These are phyloP conservation scores for Zopfia rhizophila DNA, from an alignment of 2,329 filamentous ascomycete genomes.

Conservation along the genomic window DNA sequence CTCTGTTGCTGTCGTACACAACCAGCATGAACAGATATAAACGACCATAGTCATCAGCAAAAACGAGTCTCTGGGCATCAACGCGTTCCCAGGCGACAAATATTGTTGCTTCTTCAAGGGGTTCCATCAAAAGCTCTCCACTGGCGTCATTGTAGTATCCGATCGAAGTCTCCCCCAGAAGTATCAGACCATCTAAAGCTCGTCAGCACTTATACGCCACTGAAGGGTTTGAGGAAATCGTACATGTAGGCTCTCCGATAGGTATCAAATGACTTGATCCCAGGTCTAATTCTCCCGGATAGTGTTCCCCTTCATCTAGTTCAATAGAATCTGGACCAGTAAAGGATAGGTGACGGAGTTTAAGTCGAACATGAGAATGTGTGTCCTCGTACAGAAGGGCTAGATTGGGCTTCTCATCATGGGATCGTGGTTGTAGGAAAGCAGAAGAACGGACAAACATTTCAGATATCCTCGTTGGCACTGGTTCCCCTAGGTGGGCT, in stretches of 20 bases:
- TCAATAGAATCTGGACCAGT: slow-evolving; percentile 62
- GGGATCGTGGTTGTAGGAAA: slow-evolving; percentile 68
- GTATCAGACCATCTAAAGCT: slow-evolving; percentile 52
- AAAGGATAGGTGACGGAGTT: slow-evolving; percentile 66
- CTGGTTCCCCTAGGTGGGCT: slow-evolving; percentile 69
- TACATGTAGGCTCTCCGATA: slow-evolving; percentile 65
- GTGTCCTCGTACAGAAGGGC: slow-evolving; percentile 74
- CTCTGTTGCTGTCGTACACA: slow-evolving; percentile 70
- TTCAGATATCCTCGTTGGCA: slow-evolving; percentile 71
- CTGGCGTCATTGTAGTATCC: slow-evolving; percentile 85
- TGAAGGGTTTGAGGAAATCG: slow-evolving; percentile 60
- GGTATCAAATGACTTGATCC: slow-evolving; percentile 72
- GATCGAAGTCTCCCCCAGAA: slow-evolving; percentile 72
- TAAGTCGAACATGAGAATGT: slow-evolving; percentile 64
- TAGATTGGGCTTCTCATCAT: slow-evolving; percentile 66
- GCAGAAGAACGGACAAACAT: slow-evolving; percentile 73
- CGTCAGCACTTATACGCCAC: slow-evolving; percentile 64
- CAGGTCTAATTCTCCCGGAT: slow-evolving; percentile 65
- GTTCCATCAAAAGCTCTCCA: slow-evolving; percentile 71
- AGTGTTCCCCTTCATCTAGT: slow-evolving; percentile 62
- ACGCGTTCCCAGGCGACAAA: slow-evolving; percentile 93
- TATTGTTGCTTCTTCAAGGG: slow-evolving; percentile 78
- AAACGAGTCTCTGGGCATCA: slow-evolving; percentile 82
- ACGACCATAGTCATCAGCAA: slow-evolving; percentile 90
- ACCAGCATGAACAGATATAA: slow-evolving; percentile 86